Evolutionary conservation across 2,329 filamentous ascomycete genomes (phyloP), one percentile per base, ranked within the genome.

Genomic region (Juglanconis sp.): DNA sequence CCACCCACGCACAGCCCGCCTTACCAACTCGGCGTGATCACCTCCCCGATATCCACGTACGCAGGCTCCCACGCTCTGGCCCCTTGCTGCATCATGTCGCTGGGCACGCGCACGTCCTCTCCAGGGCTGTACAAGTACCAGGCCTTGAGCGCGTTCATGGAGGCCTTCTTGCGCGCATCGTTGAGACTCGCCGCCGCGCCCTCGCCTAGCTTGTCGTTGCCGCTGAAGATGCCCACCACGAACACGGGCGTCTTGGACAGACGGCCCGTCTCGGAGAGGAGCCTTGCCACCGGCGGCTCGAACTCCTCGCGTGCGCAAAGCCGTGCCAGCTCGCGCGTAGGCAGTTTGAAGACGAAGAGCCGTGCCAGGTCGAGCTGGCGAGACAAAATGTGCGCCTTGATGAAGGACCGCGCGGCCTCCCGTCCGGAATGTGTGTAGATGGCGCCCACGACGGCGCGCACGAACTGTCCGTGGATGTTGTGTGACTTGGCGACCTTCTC

Each of bases 41-140:
- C 81, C 77, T 91, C 88, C 57, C 88, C 88, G 63, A 87, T 81
- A 72, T 91, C 88, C 64, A 91, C 82, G 68, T 90, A 79, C 56
- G 82, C 83, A 2, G 88, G 84, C 74, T 83, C 83, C 87, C 87
- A 91, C 5, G 83, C 79, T 68, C 77, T 77, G 48, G 86, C 84
- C 51, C 79, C 81, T 64, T 85, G 79, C 57, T 81, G 79, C 66
- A 89, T 81, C 78, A 84, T 88, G 65, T 90, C 87, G 71, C 88
- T 91, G 31, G 89, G 89, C 63, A 91, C 79, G 60, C 82, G 81
- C 53, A 86, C 83, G 65, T 85, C 77, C 67, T 80, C 77, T 59
- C 82, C 80, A 34, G 95, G 94, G 73, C 88, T 93, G 79, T 99
- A 99, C 56, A 99, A 80, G 75, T 99, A 99, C 95, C 95, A 99